These are phyloP conservation scores for Paecilomyces dactylethromorphus DNA, from an alignment of 2,329 filamentous ascomycete species.

Conservation along the genomic window DNA sequence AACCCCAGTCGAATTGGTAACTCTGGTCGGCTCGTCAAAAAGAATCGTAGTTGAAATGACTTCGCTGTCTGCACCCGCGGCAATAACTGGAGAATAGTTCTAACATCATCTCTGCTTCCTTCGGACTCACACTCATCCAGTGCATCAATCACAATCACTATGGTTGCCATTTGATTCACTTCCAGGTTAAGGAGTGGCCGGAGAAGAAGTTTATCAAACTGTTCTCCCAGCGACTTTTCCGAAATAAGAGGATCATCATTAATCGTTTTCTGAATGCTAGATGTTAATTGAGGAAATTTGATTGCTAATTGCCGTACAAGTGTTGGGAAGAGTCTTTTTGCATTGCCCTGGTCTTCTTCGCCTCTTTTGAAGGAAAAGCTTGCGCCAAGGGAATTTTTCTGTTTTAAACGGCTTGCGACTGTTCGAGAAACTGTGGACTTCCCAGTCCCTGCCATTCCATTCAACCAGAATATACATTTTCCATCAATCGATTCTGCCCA, in stretches of 20 bases:
- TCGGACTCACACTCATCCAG: no score
- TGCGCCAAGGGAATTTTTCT: constrained; percentile 20
- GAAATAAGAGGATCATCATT: constrained; percentile 18
- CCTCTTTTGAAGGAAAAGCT: constrained; percentile 44
- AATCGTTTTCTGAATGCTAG: constrained; percentile 12
- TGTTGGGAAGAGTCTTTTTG: constrained; percentile 34
- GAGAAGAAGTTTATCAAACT: constrained; percentile 21
- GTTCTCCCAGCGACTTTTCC: constrained; percentile 16
- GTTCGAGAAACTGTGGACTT: constrained; percentile 26
- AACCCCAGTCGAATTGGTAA: no score
- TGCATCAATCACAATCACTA: no score
- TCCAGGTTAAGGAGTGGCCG: no score
- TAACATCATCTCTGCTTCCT: no score
- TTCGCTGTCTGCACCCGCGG: no score
- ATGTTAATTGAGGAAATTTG: constrained; percentile 19
- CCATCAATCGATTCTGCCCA: constrained; percentile 14
- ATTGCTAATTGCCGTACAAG: constrained; percentile 21
- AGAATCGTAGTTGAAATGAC: no score
- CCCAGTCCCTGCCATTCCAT: constrained; percentile 30
- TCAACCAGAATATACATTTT: constrained; percentile 29
- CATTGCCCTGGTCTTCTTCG: constrained; percentile 31
- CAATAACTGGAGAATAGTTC: no score
- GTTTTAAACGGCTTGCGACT: constrained; percentile 16
- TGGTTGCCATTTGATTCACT: no score
- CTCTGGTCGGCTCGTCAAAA: no score